phyloP scores from a whole-genome alignment of 768 basidiomycete genomes.

The Trametes gibbosa region DNA sequence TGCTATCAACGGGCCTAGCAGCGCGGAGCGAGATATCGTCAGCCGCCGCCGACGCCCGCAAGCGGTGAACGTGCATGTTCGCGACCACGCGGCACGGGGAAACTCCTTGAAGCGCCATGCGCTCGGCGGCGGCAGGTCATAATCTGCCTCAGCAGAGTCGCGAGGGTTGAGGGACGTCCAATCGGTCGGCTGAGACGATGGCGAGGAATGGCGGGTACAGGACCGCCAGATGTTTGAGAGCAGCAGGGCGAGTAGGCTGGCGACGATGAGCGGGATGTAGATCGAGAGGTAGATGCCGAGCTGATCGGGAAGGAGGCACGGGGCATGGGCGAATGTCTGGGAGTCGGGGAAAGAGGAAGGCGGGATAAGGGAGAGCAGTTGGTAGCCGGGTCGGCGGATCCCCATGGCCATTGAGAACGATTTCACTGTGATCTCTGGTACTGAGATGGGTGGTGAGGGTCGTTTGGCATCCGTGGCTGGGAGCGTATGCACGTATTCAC shows the following conservation, averaged over 20 bases:
- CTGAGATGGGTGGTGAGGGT: constrained; percentile 23
- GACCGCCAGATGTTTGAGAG: constrained; percentile 25
- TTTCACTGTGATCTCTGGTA: constrained; percentile 83
- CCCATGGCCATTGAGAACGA: constrained; percentile 91
- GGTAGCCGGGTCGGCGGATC: constrained; percentile 81
- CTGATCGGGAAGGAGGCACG: constrained; percentile 85
- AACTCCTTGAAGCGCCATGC: constrained; percentile 19
- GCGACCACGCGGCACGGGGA: constrained; percentile 11
- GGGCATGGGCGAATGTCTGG: constrained; percentile 45
- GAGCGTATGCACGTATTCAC: constrained; percentile 63
- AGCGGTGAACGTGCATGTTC: constrained; percentile 4
- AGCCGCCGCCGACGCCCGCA: constrained; percentile 1
- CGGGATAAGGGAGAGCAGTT: constrained; percentile 73
- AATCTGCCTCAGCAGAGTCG: constrained; percentile 14
- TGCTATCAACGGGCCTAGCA: neutral
- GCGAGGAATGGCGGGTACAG: constrained; percentile 7
- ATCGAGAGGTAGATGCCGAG: constrained; percentile 66
- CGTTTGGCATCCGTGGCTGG: constrained; percentile 15
- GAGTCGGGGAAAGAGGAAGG: constrained; percentile 32
- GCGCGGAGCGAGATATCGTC: neutral
- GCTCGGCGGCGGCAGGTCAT: constrained; percentile 22
- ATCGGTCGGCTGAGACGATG: neutral
- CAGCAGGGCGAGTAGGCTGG: constrained; percentile 55
- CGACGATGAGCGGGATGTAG: constrained; percentile 66
- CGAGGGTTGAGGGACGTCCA: constrained; percentile 10